Base-by-base conservation (phyloP, 2,329 filamentous ascomycete species). In the Fusarium domesticum region DNA sequence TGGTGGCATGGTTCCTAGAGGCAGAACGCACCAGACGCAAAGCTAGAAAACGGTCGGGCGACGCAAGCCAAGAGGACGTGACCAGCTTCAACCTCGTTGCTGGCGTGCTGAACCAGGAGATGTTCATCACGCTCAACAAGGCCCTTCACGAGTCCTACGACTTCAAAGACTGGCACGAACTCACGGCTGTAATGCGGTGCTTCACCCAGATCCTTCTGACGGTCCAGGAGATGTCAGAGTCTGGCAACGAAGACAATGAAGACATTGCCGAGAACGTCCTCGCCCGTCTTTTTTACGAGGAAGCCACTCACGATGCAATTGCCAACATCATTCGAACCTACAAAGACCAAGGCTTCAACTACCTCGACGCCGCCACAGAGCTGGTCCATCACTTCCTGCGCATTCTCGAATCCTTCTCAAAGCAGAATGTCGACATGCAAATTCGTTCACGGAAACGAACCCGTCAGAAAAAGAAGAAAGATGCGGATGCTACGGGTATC, bases 221-320 rank as follows among this genome's bases (percentile, higher is more conserved):
- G 0, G 86, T 97, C 2, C 90, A 96, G 59, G 89, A 95, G 49
- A 97, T 98, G 91, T 76, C 84, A 2, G 82, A 87, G 36, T 93
- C 89, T 1, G 77, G 80, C 1, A 78, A 88, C 20, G 91, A 96
- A 51, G 91, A 96, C n/a, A 89, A 98, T 55, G 87, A 95, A 62
- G 93, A 97, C 58, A 97, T 98, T 64, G 92, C 93, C 1, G 92
- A 98, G 64, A 98, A 98, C 57, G 96, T 95, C 11, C 81, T 96
- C 40, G 95, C 87, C 59, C 88, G 92, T 49, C 89, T 98, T n/a
- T 98, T 98, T 65, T 98, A 98, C 69, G 93, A 98, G 67, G 90
- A 97, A 62, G 81, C 88, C 1, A 96, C 91, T 0, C 91, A 98
- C 60, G 92, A 98, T 50, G 78, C 87, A 18, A 80, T 98, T 39